Evolutionary conservation across 768 basidiomycete species (phyloP), one percentile per base, ranked within the genome.

Genomic region (Nevesoporus exiguus): DNA sequence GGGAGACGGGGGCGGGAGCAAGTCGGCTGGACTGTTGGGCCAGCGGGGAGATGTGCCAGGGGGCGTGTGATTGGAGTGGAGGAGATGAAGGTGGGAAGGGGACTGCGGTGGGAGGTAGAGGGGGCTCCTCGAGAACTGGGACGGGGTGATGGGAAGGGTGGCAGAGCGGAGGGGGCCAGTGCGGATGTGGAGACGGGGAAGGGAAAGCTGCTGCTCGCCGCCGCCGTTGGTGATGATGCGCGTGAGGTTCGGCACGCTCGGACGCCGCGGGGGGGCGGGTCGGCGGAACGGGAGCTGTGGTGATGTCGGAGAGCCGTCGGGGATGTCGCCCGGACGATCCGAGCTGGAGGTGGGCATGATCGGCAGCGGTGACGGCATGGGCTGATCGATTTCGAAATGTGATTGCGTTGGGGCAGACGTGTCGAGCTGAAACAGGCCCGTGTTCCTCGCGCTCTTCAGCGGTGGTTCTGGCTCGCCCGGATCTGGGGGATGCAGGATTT

Each of bases 401-500:
- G 80, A 75, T 29, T 79, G 78, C 21, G 76, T 64, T 10, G 81
- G 80, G 39, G 79, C 73, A 61, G 50, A 57, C 10, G 86, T 88
- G 62, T 89, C 82, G 22, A 90, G 80, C 65, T 87, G 86, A 67
- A 84, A 86, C 33, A 90, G 72, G 1, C 85, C 86, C 7, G 69
- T 75, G 37, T 71, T 71, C 55, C 75, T 74, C 57, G 64, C 54
- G 34, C 55, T 57, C 69, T 54, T 75, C 3, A 39, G 25, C 7
- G 58, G 59, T 11, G 66, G 71, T 11, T 54, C 51, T 25, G 49
- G 13, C 14, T 36, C 39, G 45, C 31, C 46, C 3, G 44, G 46
- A 55, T 65, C 49, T 55, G 59, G 50, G 3, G 59, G 56, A 56
- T 47, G 43, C 57, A 54, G 49, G 40, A 54, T 27, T 15, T 61